These are phyloP conservation scores for Colletotrichum sansevieriae DNA, from an alignment of 2,329 filamentous ascomycete genomes.

Conservation along the genomic window DNA sequence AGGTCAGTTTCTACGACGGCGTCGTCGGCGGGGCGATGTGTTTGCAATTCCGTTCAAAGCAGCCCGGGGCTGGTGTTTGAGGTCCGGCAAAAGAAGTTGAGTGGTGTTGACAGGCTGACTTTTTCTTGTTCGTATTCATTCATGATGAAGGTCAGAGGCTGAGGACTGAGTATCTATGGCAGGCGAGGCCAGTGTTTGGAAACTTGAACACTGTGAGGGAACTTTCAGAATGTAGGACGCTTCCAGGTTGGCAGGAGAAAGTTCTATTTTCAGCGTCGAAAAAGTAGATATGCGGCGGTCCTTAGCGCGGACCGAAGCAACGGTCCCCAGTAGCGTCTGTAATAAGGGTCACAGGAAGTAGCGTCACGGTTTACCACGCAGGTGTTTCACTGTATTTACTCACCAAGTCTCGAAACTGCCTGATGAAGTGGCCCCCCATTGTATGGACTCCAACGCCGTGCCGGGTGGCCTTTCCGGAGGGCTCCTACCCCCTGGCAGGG, in stretches of 20 bases:
- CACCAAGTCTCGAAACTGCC: constrained; percentile 25
- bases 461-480: background rate
- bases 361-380: background rate
- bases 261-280: constrained; percentile 28
- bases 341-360: background rate
- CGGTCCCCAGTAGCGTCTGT: background rate
- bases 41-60: constrained; percentile 14
- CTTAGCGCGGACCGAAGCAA: background rate
- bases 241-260: too few species aligned
- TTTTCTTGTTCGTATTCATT: constrained; percentile 3
- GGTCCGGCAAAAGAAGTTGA: background rate
- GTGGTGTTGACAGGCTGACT: constrained; percentile 7
- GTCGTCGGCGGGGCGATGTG: background rate
- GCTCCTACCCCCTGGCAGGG: constrained; percentile 1
- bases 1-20: background rate
- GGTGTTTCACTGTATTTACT: constrained; percentile 22
- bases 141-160: constrained; percentile 8
- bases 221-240: background rate
- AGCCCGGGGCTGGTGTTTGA: background rate
- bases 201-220: constrained; percentile 2
- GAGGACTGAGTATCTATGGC: background rate
- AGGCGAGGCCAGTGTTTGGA: background rate
- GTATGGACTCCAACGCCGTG: background rate
- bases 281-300: background rate
- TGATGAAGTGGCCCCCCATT: background rate